phyloP scores from a whole-genome alignment of 768 basidiomycete species.

The Pleurotus platypus region DNA sequence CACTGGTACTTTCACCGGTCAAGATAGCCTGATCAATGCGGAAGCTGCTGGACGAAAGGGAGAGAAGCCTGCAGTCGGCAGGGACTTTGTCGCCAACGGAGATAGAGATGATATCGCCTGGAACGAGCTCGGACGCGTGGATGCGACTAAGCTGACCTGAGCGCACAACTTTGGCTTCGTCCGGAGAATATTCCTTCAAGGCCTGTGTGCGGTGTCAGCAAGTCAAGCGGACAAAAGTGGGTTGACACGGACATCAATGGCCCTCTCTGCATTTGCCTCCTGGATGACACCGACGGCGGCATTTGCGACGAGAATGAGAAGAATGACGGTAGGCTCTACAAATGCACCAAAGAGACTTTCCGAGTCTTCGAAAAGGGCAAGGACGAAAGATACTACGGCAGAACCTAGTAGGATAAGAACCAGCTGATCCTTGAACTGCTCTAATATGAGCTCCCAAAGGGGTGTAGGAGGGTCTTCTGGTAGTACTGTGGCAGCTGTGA shows the following conservation, averaged over 20 bases:
- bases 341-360: slow-evolving; percentile 77
- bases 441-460: slow-evolving; percentile 91
- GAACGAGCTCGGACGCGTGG: slow-evolving; percentile 87
- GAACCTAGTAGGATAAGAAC: slow-evolving; percentile 95
- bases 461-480: slow-evolving; percentile 92
- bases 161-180: slow-evolving; percentile 89
- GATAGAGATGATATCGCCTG: slow-evolving; percentile 88
- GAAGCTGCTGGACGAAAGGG: slow-evolving; percentile 90
- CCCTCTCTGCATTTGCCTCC: slow-evolving; percentile 93
- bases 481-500: slow-evolving; percentile 53
- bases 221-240: neutral
- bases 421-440: slow-evolving; percentile 98
- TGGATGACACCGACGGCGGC: slow-evolving; percentile 98
- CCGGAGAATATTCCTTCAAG: slow-evolving; percentile 94
- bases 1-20: slow-evolving; percentile 90
- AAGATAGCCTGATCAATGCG: slow-evolving; percentile 95
- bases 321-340: slow-evolving; percentile 92
- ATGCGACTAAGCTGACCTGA: slow-evolving; percentile 65
- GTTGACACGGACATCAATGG: slow-evolving; percentile 82
- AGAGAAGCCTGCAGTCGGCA: slow-evolving; percentile 88
- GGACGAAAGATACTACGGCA: slow-evolving; percentile 87
- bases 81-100: slow-evolving; percentile 95
- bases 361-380: slow-evolving; percentile 83
- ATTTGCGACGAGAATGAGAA: slow-evolving; percentile 94
- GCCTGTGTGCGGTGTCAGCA: slow-evolving; percentile 49